These are phyloP conservation scores for Ceriops zippeliana DNA, from an alignment of 345 rosid species.

Conservation along the genomic window DNA sequence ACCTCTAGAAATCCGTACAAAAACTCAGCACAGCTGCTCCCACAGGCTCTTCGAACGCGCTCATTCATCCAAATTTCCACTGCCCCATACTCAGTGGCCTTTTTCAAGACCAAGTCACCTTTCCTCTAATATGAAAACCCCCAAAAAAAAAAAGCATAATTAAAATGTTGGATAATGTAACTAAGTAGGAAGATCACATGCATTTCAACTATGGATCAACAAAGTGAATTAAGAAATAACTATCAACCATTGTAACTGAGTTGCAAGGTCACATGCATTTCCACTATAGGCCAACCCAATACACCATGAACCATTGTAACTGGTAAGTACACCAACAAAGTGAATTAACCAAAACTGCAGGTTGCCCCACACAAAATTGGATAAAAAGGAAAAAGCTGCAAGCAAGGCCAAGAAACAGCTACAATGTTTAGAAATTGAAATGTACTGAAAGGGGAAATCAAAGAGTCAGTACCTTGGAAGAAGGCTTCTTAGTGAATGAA, in stretches of 20 bases:
- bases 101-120: conserved; percentile 85
- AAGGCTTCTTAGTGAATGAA: conserved; percentile 59
- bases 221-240: too few relatives aligned
- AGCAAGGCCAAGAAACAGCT: conserved; percentile 3
- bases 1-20: conserved; percentile 91
- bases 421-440: neutral
- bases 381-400: neutral
- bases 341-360: conserved; percentile 10
- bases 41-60: conserved; percentile 93
- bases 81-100: conserved; percentile 94
- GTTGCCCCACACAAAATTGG: neutral
- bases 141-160: neutral
- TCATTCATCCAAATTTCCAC: conserved; percentile 99
- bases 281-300: neutral
- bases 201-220: neutral
- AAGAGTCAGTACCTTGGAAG: conserved; percentile 52
- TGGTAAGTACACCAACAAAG: neutral
- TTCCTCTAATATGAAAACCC: conserved; percentile 34
- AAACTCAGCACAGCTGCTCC: conserved; percentile 89
- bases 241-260: too few relatives aligned
- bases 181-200: neutral
- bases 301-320: neutral
- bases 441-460: conserved; percentile 3
- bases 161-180: neutral
- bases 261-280: neutral